A percentile compares a stretch with the other conserved stretches of the same genome.
Evolutionary conservation across 1,284 basidiomycete species (phyloP).

Genomic region (Marasmius oreades): DNA sequence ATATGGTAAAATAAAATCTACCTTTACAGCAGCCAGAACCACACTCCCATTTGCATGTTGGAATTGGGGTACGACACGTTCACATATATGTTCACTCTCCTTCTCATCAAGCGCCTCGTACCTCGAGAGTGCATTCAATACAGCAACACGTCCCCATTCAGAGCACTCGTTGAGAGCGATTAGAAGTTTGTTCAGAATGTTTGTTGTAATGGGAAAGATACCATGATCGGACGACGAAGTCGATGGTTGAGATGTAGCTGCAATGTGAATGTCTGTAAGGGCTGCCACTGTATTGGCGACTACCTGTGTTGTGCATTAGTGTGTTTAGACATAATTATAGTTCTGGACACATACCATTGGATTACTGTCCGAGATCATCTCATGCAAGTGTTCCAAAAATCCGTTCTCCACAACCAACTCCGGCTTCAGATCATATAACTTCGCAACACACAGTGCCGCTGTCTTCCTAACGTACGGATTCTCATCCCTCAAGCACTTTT

Average conservation of each 20-base stretch:
- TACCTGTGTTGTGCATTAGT: constrained; percentile 55
- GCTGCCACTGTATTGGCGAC: constrained; percentile 95
- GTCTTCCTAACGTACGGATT: constrained; percentile 99
- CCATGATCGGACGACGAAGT: constrained; percentile 59
- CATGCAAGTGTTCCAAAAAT: constrained; percentile 85
- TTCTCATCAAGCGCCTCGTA: constrained; percentile 85
- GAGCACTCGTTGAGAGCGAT: constrained; percentile 98
- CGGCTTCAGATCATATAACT: constrained; percentile 95
- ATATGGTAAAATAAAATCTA: constrained; percentile 28
- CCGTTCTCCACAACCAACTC: constrained; percentile 94
- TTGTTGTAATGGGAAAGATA: constrained; percentile 78
- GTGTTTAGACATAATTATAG: constrained; percentile 11
- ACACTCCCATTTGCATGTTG: constrained; percentile 97
- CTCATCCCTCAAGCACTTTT: constrained; percentile 89
- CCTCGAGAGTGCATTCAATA: constrained; percentile 82
- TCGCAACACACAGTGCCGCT: constrained; percentile 93
- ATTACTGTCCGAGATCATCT: constrained; percentile 93
- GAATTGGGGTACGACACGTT: constrained; percentile 97
- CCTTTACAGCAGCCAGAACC: constrained; percentile 93
- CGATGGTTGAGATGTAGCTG: constrained; percentile 54
- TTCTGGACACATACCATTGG: constrained; percentile 74
- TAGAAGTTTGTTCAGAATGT: constrained; percentile 85
- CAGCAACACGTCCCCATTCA: constrained; percentile 96
- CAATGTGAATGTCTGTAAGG: constrained; percentile 87
- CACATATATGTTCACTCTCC: constrained; percentile 98